Conservation (phyloP, 139 green algal species). For the Diplosphaera chodatii region DNA sequence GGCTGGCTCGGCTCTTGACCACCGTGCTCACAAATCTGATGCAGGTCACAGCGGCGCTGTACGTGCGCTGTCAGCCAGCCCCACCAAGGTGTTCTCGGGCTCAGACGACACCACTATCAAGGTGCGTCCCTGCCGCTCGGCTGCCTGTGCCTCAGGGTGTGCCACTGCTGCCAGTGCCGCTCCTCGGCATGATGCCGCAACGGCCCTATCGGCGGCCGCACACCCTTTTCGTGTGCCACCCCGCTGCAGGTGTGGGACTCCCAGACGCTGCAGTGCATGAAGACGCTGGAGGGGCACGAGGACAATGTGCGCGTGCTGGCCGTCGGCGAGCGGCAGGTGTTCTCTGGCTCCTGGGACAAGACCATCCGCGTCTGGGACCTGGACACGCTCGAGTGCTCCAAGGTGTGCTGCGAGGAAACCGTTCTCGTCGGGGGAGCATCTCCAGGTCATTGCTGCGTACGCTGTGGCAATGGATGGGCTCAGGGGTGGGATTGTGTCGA, state of each 20-base stretch:
- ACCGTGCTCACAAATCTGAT: too few relatives aligned
- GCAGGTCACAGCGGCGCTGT: conserved; percentile 75
- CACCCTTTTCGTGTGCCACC: too few relatives aligned
- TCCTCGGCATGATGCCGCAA: too few relatives aligned
- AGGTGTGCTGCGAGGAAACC: too few relatives aligned
- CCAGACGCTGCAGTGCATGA: conserved; percentile 68
- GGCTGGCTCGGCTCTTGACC: too few relatives aligned
- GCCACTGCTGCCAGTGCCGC: too few relatives aligned
- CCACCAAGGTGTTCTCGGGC: conserved; percentile 72
- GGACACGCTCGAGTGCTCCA: conserved; percentile 60
- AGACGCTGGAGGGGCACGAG: conserved; percentile 79
- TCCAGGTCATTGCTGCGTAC: too few relatives aligned
- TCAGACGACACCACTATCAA: conserved; percentile 86
- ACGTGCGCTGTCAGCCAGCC: conserved; percentile 62
- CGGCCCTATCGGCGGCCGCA: too few relatives aligned
- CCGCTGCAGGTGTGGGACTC: conserved; percentile 71
- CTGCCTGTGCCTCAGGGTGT: too few relatives aligned
- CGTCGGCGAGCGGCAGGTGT: conserved; percentile 65
- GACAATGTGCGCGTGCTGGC: conserved; percentile 92
- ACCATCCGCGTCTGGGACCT: conserved; percentile 85
- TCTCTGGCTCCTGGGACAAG: conserved; percentile 89
- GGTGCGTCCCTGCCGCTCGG: conserved; percentile 20
- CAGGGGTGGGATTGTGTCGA: too few relatives aligned
- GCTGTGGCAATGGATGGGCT: too few relatives aligned
- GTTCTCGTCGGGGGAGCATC: too few relatives aligned